Base-by-base conservation (phyloP, 2,329 filamentous ascomycete species). In the Teratosphaeria nubilosa region DNA sequence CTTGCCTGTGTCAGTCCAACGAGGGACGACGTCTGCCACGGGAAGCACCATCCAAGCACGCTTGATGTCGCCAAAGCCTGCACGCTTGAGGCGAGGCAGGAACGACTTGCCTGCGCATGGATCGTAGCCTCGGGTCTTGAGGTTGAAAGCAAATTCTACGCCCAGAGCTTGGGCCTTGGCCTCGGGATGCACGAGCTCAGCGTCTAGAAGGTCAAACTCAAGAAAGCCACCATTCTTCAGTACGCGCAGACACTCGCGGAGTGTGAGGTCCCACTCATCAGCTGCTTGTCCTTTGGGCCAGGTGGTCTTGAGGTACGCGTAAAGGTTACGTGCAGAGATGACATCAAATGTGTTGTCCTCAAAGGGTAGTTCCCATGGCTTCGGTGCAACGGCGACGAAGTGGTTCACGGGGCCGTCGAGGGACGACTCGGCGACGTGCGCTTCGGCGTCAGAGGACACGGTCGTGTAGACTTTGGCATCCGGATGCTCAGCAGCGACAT, bases 211-310 rank as follows among this genome's bases (percentile, higher is more conserved):
- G 62, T 85, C 86, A 76, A 94, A 99, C 70, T 99, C 94, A 59
- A 99, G 78, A 72, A 92, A 92, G 32, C 94, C 94, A 55, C 90
- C 91, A 0, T 92, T 91, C 76, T 96, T 96, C 65, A 96, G 84
- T 59, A 95, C 87, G 59, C 94, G 90, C 77, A 90, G 85, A 72
- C 91, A 95, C 76, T 99, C 94, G 56, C 78, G 79, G 9, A 97
- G 80, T 61, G 90, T 94, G 54, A 86, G 80, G 70, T 95, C 89
- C 81, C 91, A 96, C 75, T 97, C 92, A 68, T 97, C 90, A 24
- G 63, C 64, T 9, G 65, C 59, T n/a, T 63, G 60, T 50, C 65
- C 64, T 30, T 81, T 79, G 45, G 86, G 84, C 73, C 76, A 78
- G 62, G 77, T 76, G 2, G 78, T 80, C 72, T 92, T 94, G 66